Base-by-base conservation (phyloP, 2,329 filamentous ascomycete genomes). In the Diplodia intermedia region DNA sequence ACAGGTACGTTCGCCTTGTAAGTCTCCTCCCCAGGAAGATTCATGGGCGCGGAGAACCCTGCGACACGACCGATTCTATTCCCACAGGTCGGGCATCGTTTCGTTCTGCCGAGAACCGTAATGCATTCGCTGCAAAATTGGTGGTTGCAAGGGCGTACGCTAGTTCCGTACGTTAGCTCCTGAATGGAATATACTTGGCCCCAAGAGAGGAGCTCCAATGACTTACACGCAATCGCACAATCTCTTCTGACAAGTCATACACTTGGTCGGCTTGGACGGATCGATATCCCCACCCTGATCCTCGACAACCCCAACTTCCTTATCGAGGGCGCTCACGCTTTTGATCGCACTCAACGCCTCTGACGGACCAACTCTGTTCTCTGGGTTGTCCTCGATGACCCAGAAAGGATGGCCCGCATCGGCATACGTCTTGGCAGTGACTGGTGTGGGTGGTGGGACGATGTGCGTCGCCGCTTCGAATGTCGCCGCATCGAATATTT, bases 71-170 rank as follows among this genome's bases (percentile, higher is more conserved):
- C 5, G 3, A 36, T 2, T 1, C 7, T 1, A 5, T 4, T 18
- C 3, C 36, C 12, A 26, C 54, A 56, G 1, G 4, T 38, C 3
- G 54, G 54, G 9, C 31, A 56, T 2, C 18, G 2, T 1, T 18
- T 12, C 6, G 2, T n/a, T 7, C 23, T n/a, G 8, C 1, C 1
- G n/a, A 12, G 2, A 9, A 11, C 33, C 15, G 6, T 31, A 5
- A 38, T 5, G 20, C 54, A 56, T 20, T 12, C 11, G 36, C 54
- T 38, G 4, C 54, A 56, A 11, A 56, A 38, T 12, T 40, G 18
- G 33, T 56, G 54, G 12, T 56, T 40, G n/a, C 54, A 56, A 11
- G 54, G 31, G 4, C 54, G 33, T 20, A 38, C 23, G n/a, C 54
- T 56, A 5, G 9, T 1, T 6, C 12, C 15, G 7, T 14, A 6